Evolutionary conservation across 1,284 basidiomycete species (phyloP), one percentile per base, ranked within the genome.

Genomic region (Pascua guehoae): DNA sequence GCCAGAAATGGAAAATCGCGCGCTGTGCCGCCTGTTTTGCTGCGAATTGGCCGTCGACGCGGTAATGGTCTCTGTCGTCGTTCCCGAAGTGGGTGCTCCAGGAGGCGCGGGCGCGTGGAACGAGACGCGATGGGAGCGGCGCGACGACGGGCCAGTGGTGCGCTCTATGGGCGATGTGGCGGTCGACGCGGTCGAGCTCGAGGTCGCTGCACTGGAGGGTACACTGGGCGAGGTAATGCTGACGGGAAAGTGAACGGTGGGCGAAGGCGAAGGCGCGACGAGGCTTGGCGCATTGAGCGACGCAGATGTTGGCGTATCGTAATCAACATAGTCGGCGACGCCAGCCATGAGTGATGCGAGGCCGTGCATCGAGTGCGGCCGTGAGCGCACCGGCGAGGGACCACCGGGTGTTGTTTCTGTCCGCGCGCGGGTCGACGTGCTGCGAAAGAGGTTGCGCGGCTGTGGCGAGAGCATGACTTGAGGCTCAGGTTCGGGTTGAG

Each of bases 1-100:
- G 24, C 69, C 71, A 8, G 67, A 69, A 36, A 75, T 68, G 15
- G 72, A 74, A 57, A 74, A 75, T 32, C 72, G 58, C 36, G 44
- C 41, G 14, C 47, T 43, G 36, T 47, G 41, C 37, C 53, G 57
- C 14, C 49, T 47, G 36, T 50, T 49, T 1, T 32, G 16, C 11
- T 41, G 11, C 39, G 47, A 44, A 46, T 55, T 56, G 48, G 49
- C 49, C 11, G 61, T 60, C 12, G 61, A 60, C 8, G 60, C 60
- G 11, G 63, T n/a, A 60, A 65, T 44, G 15, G 60, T 58, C 46
- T 72, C 71, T 18, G 68, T 66, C 16, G 66, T 68, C 7, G 70
- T 73, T 2, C 67, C 68, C 14, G 62, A 71, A 8, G 67, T 70
- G 11, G 72, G 68, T 43, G 56, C 48, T 2, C 69, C 65, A 4